Conservation (phyloP, 345 rosid species). For the Salix brachista region DNA sequence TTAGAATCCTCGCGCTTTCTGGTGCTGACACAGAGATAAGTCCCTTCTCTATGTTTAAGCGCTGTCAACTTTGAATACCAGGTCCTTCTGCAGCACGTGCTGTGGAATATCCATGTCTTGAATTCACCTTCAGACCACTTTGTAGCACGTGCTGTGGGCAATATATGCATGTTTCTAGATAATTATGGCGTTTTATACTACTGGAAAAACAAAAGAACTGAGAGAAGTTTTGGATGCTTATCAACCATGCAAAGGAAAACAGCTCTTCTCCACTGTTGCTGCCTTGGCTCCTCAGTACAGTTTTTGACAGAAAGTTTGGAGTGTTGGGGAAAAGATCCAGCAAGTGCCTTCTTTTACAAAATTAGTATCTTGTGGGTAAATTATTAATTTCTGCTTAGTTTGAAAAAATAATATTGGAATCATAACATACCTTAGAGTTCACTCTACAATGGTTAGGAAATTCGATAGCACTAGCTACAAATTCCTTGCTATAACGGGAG, state of each 20-base stretch:
- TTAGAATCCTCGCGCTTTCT: slow-evolving; percentile 61
- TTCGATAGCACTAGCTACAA: slow-evolving; percentile 67
- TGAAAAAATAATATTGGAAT: background rate
- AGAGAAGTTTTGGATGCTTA: background rate
- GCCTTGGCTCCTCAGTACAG: too few species aligned
- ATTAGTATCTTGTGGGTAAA: background rate
- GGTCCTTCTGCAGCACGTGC: slow-evolving; percentile 27
- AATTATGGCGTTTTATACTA: background rate
- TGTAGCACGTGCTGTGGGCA: slow-evolving; percentile 15
- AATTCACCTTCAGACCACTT: slow-evolving; percentile 32
- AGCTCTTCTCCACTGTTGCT: background rate
- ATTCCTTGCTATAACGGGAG: slow-evolving; percentile 73
- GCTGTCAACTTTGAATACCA: slow-evolving; percentile 15
- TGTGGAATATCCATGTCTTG: slow-evolving; percentile 17
- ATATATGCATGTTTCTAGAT: background rate
- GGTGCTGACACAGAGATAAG: slow-evolving; percentile 55
- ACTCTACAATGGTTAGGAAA: slow-evolving; percentile 76
- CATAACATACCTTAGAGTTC: slow-evolving; percentile 44
- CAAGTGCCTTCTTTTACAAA: background rate
- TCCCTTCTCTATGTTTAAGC: slow-evolving; percentile 35
- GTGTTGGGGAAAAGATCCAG: background rate
- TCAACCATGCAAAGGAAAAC: background rate
- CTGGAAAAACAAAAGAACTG: background rate
- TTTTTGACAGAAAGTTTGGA: background rate
- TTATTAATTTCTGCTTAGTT: background rate